A percentile compares a stretch with the other conserved stretches of the same genome.
Conservation (phyloP, 2,329 filamentous ascomycete species). For the Epichloe coenophiala region DNA sequence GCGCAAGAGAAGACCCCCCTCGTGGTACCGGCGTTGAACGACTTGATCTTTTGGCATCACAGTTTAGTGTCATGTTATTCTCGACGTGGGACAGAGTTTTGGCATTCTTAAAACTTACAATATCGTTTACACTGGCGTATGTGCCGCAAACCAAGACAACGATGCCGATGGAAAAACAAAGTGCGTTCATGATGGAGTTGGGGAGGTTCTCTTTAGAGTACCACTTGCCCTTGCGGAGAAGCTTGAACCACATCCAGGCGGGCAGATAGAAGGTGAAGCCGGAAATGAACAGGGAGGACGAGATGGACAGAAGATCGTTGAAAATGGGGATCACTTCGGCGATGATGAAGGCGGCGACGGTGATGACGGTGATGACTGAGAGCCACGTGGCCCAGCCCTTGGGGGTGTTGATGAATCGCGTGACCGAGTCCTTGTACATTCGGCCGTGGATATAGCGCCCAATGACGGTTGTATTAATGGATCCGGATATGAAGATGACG, state of each 20-base stretch:
- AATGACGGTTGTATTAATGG: slow-evolving; percentile 46
- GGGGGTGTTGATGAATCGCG: slow-evolving; percentile 33
- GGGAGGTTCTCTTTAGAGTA: slow-evolving; percentile 14
- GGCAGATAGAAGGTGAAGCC: slow-evolving; percentile 22
- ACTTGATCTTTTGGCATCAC: slow-evolving; percentile 2
- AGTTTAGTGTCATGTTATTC: neutral
- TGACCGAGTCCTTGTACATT: slow-evolving; percentile 28
- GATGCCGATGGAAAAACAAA: slow-evolving; percentile 14
- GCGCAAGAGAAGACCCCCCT: slow-evolving; percentile 8
- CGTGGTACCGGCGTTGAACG: slow-evolving; percentile 6
- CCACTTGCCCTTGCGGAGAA: slow-evolving; percentile 16
- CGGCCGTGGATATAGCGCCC: slow-evolving; percentile 33
- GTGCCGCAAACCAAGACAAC: slow-evolving; percentile 14
- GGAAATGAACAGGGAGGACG: slow-evolving; percentile 34
- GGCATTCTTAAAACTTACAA: slow-evolving; percentile 9
- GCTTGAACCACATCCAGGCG: slow-evolving; percentile 28
- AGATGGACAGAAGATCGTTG: slow-evolving; percentile 44
- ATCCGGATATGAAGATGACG: slow-evolving; percentile 62
- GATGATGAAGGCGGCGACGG: slow-evolving; percentile 53
- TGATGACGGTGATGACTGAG: slow-evolving; percentile 40
- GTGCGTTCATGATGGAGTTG: slow-evolving; percentile 10
- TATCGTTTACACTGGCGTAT: slow-evolving; percentile 14
- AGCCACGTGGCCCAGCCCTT: slow-evolving; percentile 43
- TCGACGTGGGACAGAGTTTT: neutral
- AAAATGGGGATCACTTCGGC: slow-evolving; percentile 63